Evolutionary conservation across 768 basidiomycete species (phyloP).

Genomic region (Leccinum disarticulatum): DNA sequence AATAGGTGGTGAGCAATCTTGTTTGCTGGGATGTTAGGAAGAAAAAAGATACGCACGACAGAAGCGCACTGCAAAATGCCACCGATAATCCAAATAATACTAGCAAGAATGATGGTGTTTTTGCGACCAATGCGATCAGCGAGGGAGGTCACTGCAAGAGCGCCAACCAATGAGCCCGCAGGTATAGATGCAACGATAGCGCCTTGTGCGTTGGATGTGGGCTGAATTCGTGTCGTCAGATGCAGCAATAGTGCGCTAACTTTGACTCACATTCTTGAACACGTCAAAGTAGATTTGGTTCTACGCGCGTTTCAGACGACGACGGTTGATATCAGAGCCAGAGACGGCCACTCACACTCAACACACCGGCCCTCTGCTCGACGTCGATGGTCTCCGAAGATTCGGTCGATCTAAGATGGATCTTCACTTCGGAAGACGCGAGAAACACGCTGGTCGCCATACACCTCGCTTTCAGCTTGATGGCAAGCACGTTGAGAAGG

Average conservation of each 20-base stretch:
- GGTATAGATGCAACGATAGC: conserved; percentile 81
- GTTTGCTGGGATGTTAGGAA: not conserved
- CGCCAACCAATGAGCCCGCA: conserved; percentile 64
- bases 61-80: conserved; percentile 70
- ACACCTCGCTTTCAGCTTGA: no score
- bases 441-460: no score
- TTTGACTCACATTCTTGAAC: conserved; percentile 26
- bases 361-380: conserved; percentile 45
- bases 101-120: conserved; percentile 62
- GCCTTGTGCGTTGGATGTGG: conserved; percentile 57
- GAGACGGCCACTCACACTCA: conserved; percentile 42
- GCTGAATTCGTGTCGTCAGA: conserved; percentile 31
- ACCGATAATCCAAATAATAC: conserved; percentile 72
- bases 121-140: conserved; percentile 69
- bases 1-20: not conserved
- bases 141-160: conserved; percentile 59
- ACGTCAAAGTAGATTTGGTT: conserved; percentile 27
- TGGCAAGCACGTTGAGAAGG: no score
- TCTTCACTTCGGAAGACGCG: no score
- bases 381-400: no score
- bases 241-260: not conserved
- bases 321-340: not conserved
- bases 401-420: no score
- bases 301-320: conserved; percentile 12
- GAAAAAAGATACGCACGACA: conserved; percentile 29